Evolutionary conservation across 177 flowering plant genomes (phyloP).

Genomic region (Vitis hybrid): DNA sequence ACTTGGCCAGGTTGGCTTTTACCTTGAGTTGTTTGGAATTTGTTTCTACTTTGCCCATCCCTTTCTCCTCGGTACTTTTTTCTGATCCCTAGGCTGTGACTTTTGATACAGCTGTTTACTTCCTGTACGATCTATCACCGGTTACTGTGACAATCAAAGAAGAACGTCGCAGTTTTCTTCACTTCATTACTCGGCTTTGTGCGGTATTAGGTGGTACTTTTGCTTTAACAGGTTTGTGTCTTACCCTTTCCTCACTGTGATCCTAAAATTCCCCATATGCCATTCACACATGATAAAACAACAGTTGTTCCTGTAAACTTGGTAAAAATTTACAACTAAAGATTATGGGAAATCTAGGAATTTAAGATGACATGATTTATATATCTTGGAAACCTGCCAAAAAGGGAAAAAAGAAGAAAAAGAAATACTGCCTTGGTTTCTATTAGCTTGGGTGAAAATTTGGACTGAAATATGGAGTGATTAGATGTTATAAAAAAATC

Average conservation of each 20-base stretch:
- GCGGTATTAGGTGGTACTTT: slow-evolving; percentile 98
- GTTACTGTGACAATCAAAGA: slow-evolving; percentile 96
- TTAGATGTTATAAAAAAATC: background rate
- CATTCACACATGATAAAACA: background rate
- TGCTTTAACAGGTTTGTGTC: slow-evolving; percentile 78
- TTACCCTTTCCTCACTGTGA: background rate
- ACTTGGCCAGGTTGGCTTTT: slow-evolving; percentile 88
- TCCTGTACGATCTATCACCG: slow-evolving; percentile 95
- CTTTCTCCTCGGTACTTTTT: background rate
- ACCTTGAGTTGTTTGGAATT: background rate
- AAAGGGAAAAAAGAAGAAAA: background rate
- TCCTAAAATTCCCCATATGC: background rate
- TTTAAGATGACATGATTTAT: background rate
- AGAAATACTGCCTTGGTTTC: background rate
- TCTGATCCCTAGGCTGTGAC: background rate
- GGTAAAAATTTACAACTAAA: background rate
- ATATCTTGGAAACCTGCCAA: background rate
- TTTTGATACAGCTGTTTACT: slow-evolving; percentile 82
- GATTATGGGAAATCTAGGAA: background rate
- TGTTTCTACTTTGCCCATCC: background rate
- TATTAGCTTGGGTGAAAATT: background rate
- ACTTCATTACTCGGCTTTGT: slow-evolving; percentile 94
- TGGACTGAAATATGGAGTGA: background rate
- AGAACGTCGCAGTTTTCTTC: slow-evolving; percentile 93
- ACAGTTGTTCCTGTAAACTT: background rate